Percentiles rank a stretch among this genome's conserved stretches.
These are phyloP conservation scores for Argentina anserina DNA, from an alignment of 306 rosid genomes.

Conservation along the genomic window DNA sequence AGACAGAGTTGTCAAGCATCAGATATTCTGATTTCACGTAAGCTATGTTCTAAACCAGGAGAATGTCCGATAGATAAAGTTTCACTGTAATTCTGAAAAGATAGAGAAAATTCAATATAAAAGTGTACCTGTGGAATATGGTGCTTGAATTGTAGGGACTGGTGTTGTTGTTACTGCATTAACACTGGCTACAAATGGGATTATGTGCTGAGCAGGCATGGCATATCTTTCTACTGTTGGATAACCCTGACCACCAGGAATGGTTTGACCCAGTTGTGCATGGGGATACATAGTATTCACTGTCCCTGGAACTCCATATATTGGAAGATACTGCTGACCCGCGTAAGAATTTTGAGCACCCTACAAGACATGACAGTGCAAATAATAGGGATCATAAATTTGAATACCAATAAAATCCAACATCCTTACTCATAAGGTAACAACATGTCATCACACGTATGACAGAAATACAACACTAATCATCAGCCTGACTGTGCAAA, in stretches of 20 bases:
- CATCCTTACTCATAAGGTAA: conserved; percentile 19
- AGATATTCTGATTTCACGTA: neutral
- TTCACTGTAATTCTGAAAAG: neutral
- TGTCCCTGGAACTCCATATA: conserved; percentile 81
- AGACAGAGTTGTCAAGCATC: neutral
- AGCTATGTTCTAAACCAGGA: neutral
- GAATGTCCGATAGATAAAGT: neutral
- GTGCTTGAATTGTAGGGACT: conserved; percentile 72
- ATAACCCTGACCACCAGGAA: conserved; percentile 75
- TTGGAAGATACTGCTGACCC: conserved; percentile 85
- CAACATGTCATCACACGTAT: neutral
- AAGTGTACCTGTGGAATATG: conserved; percentile 69
- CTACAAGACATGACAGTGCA: conserved; percentile 31
- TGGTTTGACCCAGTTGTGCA: conserved; percentile 76
- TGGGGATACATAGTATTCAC: conserved; percentile 65
- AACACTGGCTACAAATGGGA: conserved; percentile 75
- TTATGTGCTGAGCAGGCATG: conserved; percentile 72
- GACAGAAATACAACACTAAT: neutral
- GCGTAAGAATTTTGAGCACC: conserved; percentile 62
- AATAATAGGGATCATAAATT: conserved; percentile 4
- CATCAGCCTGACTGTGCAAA: neutral
- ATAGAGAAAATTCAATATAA: conserved; percentile 1
- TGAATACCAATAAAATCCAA: neutral
- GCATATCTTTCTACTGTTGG: conserved; percentile 70
- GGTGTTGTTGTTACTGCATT: conserved; percentile 70